These are phyloP conservation scores for Rhodotorula babjevae DNA, from an alignment of 768 basidiomycete genomes.

Conservation along the genomic window DNA sequence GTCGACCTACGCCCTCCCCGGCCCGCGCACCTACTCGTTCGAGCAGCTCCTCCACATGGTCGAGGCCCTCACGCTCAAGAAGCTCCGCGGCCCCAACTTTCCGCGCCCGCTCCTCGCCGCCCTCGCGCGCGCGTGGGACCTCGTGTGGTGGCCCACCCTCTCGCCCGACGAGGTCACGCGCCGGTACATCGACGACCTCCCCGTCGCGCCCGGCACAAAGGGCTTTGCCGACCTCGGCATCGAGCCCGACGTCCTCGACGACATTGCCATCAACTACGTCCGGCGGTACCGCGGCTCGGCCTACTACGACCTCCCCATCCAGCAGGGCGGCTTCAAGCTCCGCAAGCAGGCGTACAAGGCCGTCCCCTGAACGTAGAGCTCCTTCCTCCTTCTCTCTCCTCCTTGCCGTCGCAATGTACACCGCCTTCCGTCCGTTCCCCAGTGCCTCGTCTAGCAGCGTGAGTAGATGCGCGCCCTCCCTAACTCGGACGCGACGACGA, in stretches of 20 bases:
- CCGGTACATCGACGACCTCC: conserved; percentile 72
- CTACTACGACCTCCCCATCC: conserved; percentile 44
- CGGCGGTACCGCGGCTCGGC: conserved; percentile 79
- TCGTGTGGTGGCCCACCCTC: conserved; percentile 84
- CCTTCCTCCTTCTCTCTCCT: no score
- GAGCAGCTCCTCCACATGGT: conserved; percentile 60
- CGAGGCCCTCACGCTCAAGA: conserved; percentile 67
- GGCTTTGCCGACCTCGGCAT: conserved; percentile 64
- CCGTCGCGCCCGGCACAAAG: conserved; percentile 53
- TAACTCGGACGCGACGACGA: no score
- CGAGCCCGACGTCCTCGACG: conserved; percentile 75
- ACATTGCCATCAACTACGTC: conserved; percentile 81
- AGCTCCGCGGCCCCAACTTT: conserved; percentile 67
- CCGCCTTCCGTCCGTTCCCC: no score
- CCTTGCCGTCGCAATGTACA: no score
- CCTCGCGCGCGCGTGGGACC: conserved; percentile 60
- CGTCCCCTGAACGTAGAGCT: conserved; percentile 13
- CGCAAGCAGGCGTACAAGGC: conserved; percentile 36
- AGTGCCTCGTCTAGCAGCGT: no score
- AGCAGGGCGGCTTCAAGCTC: conserved; percentile 46
- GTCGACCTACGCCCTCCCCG: conserved; percentile 71
- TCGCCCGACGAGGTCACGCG: conserved; percentile 85
- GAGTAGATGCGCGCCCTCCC: no score
- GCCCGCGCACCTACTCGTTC: conserved; percentile 77
- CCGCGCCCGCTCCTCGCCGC: conserved; percentile 67